phyloP scores from a whole-genome alignment of 192 early-diverging fungal species.

The Chytriomyces sp. region DNA sequence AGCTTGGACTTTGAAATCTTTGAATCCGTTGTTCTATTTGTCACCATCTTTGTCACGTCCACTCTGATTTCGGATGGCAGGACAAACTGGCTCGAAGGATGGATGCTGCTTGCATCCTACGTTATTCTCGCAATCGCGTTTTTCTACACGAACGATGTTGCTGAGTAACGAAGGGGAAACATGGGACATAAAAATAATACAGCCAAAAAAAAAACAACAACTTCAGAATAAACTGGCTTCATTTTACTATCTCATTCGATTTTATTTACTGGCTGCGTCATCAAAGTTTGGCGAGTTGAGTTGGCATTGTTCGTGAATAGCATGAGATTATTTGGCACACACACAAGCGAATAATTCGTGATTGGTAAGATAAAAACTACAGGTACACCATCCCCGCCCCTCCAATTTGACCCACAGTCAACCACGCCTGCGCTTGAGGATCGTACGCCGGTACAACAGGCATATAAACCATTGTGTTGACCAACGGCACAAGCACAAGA shows the following conservation, averaged over 20 bases:
- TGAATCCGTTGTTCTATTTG: constrained; percentile 83
- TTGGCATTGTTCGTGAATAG: too few relatives aligned
- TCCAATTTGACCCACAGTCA: constrained; percentile 46
- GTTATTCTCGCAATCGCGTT: constrained; percentile 85
- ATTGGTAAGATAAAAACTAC: background rate
- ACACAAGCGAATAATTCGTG: too few relatives aligned
- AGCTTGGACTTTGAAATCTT: constrained; percentile 83
- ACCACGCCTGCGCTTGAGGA: constrained; percentile 31
- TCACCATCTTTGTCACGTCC: constrained; percentile 57
- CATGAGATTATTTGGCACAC: too few relatives aligned
- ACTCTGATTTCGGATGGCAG: constrained; percentile 73
- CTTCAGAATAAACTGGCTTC: too few relatives aligned
- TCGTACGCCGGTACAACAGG: constrained; percentile 18
- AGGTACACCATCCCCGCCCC: constrained; percentile 51
- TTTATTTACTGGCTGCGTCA: too few relatives aligned
- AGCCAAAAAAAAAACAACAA: too few relatives aligned
- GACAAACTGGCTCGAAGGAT: constrained; percentile 92
- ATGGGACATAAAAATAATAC: too few relatives aligned
- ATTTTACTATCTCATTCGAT: too few relatives aligned
- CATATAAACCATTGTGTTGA: constrained; percentile 34
- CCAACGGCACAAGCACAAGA: constrained; percentile 52
- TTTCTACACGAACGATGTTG: constrained; percentile 52
- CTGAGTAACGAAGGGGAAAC: too few relatives aligned
- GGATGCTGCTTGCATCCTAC: constrained; percentile 81
- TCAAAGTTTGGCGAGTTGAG: too few relatives aligned